phyloP scores from a whole-genome alignment of 805 yeast genomes.

The Suhomyces sp. region DNA sequence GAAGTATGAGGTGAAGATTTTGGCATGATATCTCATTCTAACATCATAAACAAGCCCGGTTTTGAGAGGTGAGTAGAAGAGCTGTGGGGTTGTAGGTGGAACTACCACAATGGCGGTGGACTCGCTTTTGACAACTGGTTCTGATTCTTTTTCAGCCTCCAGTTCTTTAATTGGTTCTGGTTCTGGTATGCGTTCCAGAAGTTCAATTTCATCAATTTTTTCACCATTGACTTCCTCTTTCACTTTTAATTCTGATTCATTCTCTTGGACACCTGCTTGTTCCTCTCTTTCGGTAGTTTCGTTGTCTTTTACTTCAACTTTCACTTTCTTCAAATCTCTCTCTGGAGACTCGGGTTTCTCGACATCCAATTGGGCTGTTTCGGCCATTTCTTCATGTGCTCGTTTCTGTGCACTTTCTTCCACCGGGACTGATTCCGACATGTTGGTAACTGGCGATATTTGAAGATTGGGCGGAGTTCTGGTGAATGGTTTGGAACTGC shows the following conservation, averaged over 20 bases:
- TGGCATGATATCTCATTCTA: slow-evolving; percentile 96
- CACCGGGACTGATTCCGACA: slow-evolving; percentile 3
- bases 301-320: too few species aligned
- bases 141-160: not conserved
- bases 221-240: not conserved
- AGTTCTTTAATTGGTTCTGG: too few species aligned
- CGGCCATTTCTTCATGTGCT: too few species aligned
- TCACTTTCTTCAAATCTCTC: slow-evolving; percentile 2
- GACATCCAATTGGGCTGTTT: not conserved
- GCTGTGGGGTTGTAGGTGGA: slow-evolving; percentile 62
- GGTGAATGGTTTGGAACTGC: too few species aligned
- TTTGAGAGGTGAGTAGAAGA: slow-evolving; percentile 71
- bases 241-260: too few species aligned
- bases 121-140: not conserved
- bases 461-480: too few species aligned
- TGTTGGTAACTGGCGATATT: too few species aligned
- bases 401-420: slow-evolving; percentile 3
- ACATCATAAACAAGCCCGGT: slow-evolving; percentile 97
- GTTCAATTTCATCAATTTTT: not conserved
- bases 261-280: too few species aligned
- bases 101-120: slow-evolving; percentile 36
- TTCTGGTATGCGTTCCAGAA: too few species aligned
- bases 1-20: slow-evolving; percentile 84
- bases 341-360: not conserved
- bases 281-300: too few species aligned